Percentiles rank a stretch among this genome's conserved stretches.
These are phyloP conservation scores for Monarda citriodora DNA, from an alignment of 305 asterid species.

Conservation along the genomic window DNA sequence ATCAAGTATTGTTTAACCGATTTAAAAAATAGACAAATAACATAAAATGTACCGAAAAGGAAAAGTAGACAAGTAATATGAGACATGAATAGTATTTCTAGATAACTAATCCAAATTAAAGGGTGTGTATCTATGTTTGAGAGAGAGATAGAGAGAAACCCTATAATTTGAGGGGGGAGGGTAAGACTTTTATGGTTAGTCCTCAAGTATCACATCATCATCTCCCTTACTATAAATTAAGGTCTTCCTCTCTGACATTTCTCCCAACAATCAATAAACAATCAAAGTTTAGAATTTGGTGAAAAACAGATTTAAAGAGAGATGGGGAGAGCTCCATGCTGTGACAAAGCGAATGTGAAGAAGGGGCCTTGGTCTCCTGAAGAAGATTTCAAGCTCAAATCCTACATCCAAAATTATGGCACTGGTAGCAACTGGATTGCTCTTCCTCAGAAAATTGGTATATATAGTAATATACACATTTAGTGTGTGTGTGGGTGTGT, in stretches of 20 bases:
- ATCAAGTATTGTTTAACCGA: no score
- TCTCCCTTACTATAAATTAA: constrained; percentile 45
- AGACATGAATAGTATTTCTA: not conserved
- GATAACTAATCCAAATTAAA: constrained; percentile 61
- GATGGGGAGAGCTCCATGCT: constrained; percentile 93
- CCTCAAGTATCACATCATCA: constrained; percentile 45
- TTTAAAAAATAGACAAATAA: no score
- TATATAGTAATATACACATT: no score
- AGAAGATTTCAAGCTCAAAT: constrained; percentile 68
- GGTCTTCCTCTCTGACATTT: constrained; percentile 55
- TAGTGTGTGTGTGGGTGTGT: no score
- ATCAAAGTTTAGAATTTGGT: not conserved
- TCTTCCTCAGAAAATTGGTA: constrained; percentile 73
- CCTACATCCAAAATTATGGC: constrained; percentile 51
- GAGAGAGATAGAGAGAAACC: constrained; percentile 18
- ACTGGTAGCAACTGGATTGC: constrained; percentile 83
- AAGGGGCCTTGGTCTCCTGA: not conserved
- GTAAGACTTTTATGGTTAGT: constrained; percentile 42
- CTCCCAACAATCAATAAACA: constrained; percentile 18
- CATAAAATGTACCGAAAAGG: no score
- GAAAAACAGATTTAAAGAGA: not conserved
- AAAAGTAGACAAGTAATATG: no score
- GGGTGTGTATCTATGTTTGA: not conserved
- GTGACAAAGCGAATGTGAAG: constrained; percentile 45
- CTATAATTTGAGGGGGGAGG: constrained; percentile 22